These are phyloP conservation scores for Quercus aquifolioides DNA, from an alignment of 306 rosid genomes.

Conservation along the genomic window DNA sequence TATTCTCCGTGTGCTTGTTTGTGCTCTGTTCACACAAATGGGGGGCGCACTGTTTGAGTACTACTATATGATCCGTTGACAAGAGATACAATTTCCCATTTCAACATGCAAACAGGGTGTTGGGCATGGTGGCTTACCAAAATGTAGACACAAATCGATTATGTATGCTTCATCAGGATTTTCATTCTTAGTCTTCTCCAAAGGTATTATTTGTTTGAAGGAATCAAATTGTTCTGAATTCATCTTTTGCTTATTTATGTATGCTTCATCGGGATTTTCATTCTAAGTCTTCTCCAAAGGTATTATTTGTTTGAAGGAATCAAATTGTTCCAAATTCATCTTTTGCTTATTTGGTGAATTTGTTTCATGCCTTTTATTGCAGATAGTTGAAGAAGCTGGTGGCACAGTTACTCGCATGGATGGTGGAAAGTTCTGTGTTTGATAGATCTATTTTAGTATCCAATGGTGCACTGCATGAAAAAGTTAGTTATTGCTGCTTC, in stretches of 20 bases:
- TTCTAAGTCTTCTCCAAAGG: neutral
- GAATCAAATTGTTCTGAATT: slow-evolving; percentile 1
- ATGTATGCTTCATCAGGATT: neutral
- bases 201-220: neutral
- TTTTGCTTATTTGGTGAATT: neutral
- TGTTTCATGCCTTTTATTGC: neutral
- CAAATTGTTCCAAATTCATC: slow-evolving; percentile 2
- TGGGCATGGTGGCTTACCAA: neutral
- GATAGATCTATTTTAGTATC: slow-evolving; percentile 94
- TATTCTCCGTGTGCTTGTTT: neutral
- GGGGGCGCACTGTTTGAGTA: neutral
- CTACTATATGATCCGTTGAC: neutral
- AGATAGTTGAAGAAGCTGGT: slow-evolving; percentile 97
- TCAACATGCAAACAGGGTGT: neutral
- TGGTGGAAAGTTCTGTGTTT: slow-evolving; percentile 77
- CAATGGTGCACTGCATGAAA: slow-evolving; percentile 61
- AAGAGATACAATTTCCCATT: neutral
- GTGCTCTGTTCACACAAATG: neutral
- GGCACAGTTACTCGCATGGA: slow-evolving; percentile 84
- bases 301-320: neutral
- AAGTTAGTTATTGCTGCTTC: slow-evolving; percentile 46
- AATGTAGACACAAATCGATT: neutral
- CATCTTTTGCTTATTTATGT: neutral
- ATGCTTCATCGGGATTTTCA: neutral
- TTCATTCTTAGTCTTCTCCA: neutral